Base-by-base conservation (phyloP, 2,329 filamentous ascomycete genomes). In the Seiridium cupressi region DNA sequence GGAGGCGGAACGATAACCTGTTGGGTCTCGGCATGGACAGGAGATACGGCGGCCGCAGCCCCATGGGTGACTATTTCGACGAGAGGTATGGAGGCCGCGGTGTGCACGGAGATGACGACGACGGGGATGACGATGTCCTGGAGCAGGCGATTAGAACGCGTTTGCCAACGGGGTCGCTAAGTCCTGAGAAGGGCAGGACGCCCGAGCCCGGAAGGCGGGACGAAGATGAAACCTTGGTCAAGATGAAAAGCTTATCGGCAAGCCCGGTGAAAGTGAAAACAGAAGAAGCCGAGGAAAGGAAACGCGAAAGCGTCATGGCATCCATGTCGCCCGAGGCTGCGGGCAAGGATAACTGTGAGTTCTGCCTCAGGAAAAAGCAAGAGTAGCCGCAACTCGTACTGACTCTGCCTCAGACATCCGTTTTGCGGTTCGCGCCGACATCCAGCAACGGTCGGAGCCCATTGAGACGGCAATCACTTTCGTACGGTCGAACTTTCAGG, bases 401-500 rank as follows among this genome's bases (percentile, higher is more conserved):
- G 18, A 26, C 18, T 26, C 18, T 55, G 51, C 53, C 59, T 63
- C 73, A 95, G 92, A 94, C 76, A 91, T 97, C 69, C 91, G 93
- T 65, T 93, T 97, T 75, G 90, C 91, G 56, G 83, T 96, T 63
- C 88, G 91, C 68, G 91, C 93, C 62, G 93, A 97, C 78, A 90
- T 96, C 36, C 91, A 94, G 70, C 93, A 97, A 70, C 87, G 90
- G 59, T 91, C 89, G 51, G 92, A 94, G 70, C 92, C 91, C 11
- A 90, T 97, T 66, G 91, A 96, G 70, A 84, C 89, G 18, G 83
- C 85, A 49, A 81, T 93, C 66, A 82, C 79, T 57, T 89, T 87
- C 62, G 66, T 92, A 61, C 86, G 85, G 64, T 80, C 77, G 61
- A 84, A 81, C 62, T 81, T 90, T 64, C 78, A 82, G 59, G 74